Evolutionary conservation across 805 yeast genomes (phyloP), one percentile per base, ranked within the genome.

Genomic region (Wickerhamomyces bisporus): DNA sequence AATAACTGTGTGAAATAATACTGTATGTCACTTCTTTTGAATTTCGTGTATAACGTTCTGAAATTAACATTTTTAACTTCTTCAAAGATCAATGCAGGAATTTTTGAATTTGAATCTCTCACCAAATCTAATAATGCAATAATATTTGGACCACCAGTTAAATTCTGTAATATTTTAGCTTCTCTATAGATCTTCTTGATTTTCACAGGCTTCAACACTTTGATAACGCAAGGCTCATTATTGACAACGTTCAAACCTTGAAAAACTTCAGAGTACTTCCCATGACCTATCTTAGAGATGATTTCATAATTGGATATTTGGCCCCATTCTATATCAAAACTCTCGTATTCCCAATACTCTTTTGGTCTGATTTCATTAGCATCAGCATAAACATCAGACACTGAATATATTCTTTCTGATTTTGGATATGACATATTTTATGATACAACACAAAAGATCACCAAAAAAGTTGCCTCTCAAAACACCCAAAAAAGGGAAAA

Each of bases 191-290:
- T 87, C 63, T 89, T 89, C 71, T 89, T 89, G 67, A 84, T 75
- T 63, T 87, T 89, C 18, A 89, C 95, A 9, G 97, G 97, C 61
- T 89, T 89, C 52, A 89, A 69, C 49, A 87, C 94, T 59, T 89
- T 89, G 48, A 89, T 85, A 30, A 89, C 91, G 53, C 93, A 83
- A 30, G 71, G 69, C 40, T 68, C 72, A 38, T 76, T 79, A 45
- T 75, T 75, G 38, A 75, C 68, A 35, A 85, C 66, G 55, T 85
- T 81, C 31, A 81, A 71, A 21, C 96, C 96, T 57, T 80, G 83
- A 58, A 89, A 89, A 23, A 89, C 97, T 61, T 89, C 97, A n/a
- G 94, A 82, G 63, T 88, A 89, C 65, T 86, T 89, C 19, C 97
- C 97, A 40, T 96, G 74, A 12, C 97, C 97, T 15, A 89, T 81